Conservation (phyloP, 1,284 basidiomycete species). For the Meripilus lineatus region DNA sequence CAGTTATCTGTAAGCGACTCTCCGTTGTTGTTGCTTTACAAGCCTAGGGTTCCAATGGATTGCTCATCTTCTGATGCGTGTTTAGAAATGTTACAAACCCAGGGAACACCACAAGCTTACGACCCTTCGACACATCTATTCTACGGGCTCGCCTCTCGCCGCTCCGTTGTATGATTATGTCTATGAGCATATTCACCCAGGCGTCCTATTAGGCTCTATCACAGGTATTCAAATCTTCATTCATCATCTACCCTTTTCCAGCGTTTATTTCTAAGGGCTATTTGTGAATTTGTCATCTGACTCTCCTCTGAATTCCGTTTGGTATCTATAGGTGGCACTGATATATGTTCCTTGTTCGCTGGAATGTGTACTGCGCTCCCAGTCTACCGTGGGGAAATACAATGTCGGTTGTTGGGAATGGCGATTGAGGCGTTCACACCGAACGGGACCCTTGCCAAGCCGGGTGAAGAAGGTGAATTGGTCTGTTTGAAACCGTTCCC, state of each 20-base stretch:
- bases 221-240: constrained; percentile 49
- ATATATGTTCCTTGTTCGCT: constrained; percentile 86
- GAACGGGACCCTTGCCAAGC: constrained; percentile 37
- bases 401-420: constrained; percentile 84
- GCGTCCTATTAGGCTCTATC: constrained; percentile 74
- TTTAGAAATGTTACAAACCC: constrained; percentile 62
- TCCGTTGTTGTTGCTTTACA: not conserved
- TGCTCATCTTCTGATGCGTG: not conserved
- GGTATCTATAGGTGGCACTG: constrained; percentile 71
- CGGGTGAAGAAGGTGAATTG: constrained; percentile 56
- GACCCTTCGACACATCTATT: constrained; percentile 73
- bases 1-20: constrained; percentile 55
- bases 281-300: no score
- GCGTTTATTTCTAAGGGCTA: constrained; percentile 7
- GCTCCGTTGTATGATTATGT: constrained; percentile 78
- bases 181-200: constrained; percentile 61
- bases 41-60: not conserved
- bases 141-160: constrained; percentile 80
- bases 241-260: constrained; percentile 1
- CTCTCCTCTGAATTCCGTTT: no score
- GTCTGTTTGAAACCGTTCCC: constrained; percentile 82
- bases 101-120: constrained; percentile 57
- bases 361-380: constrained; percentile 77
- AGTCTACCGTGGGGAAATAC: constrained; percentile 83
- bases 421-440: constrained; percentile 54